Evolutionary conservation across 164 flowering plant species (phyloP), one percentile per base, ranked within the genome.

Genomic region (Vitis cinerea): DNA sequence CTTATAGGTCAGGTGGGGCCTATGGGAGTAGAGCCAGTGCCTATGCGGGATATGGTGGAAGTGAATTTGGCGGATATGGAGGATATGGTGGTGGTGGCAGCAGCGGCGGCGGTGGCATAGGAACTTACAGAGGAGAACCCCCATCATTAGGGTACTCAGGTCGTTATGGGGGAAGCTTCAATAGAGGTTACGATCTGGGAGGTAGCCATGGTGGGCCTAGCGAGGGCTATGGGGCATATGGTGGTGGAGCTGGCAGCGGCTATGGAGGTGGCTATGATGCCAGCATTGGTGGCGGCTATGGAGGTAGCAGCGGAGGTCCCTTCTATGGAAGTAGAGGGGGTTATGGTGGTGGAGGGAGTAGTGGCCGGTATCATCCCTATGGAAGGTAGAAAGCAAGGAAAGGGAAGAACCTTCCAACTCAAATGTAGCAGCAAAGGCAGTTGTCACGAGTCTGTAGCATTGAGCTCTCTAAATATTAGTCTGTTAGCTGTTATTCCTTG

Each of bases 281-380:
- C 63, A 78, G 70, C 56, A 67, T 68, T 57, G 74, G 71, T 15
- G 64, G 75, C 29, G 80, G 82, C 74, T 81, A 79, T 77, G 89
- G 84, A 0, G 67, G 84, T 70, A 63, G 82, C 60, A 83, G 80
- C 56, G 59, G 79, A 10, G 77, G 86, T 10, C 57, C 73, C 5
- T 37, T 37, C 44, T 37, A 37, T 37, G 44, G 44, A 37, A 37
- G 5, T 11, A 84, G 83, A 6, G 79, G 83, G 65, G 85, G 88
- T 17, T 85, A 81, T 71, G 89, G 90, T 64, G 84, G 72, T 16
- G 59, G 63, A n/a, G 56, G 65, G 44, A 71, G 77, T 44, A 72
- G 67, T 71, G 71, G 88, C 61, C 81, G 94, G 11, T 86, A 87
- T 65, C 94, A 89, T 82, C 94, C 91, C 48, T 87, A 89, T 70